phyloP scores from a whole-genome alignment of 2,329 filamentous ascomycete species.

The Lizonia empirigonia region DNA sequence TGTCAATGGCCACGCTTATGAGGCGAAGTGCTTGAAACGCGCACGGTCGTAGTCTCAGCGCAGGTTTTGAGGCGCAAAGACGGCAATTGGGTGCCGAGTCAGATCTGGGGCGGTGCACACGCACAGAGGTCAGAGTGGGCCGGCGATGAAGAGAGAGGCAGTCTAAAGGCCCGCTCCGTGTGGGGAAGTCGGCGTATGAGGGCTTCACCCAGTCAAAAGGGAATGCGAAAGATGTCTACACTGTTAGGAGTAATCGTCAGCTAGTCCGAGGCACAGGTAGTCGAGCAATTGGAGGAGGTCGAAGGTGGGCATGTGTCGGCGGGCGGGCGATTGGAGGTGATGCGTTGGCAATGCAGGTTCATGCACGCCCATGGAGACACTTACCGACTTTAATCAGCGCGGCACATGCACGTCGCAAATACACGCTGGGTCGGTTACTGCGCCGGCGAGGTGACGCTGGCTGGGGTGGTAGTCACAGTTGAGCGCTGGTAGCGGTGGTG shows the following conservation, averaged over 20 bases:
- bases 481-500: slow-evolving; percentile 17
- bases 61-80: slow-evolving; percentile 38
- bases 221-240: slow-evolving; percentile 39
- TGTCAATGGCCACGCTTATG: slow-evolving; percentile 52
- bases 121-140: slow-evolving; percentile 24
- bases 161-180: slow-evolving; percentile 45
- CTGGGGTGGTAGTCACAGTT: neutral
- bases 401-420: slow-evolving; percentile 43
- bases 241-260: slow-evolving; percentile 43
- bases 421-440: slow-evolving; percentile 31
- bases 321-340: slow-evolving; percentile 50
- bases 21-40: slow-evolving; percentile 40
- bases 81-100: slow-evolving; percentile 31
- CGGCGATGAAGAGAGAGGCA: slow-evolving; percentile 27
- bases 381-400: slow-evolving; percentile 47
- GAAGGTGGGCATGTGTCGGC: slow-evolving; percentile 47
- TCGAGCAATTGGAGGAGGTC: slow-evolving; percentile 47
- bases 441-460: slow-evolving; percentile 33
- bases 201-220: slow-evolving; percentile 41
- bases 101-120: slow-evolving; percentile 43
- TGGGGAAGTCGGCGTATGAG: slow-evolving; percentile 43
- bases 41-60: slow-evolving; percentile 42
- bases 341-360: slow-evolving; percentile 52
- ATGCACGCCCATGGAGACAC: slow-evolving; percentile 44
- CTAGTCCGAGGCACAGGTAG: slow-evolving; percentile 40